These are phyloP conservation scores for Themeda triandra DNA, from an alignment of 176 grass and related monocot species.

Conservation along the genomic window DNA sequence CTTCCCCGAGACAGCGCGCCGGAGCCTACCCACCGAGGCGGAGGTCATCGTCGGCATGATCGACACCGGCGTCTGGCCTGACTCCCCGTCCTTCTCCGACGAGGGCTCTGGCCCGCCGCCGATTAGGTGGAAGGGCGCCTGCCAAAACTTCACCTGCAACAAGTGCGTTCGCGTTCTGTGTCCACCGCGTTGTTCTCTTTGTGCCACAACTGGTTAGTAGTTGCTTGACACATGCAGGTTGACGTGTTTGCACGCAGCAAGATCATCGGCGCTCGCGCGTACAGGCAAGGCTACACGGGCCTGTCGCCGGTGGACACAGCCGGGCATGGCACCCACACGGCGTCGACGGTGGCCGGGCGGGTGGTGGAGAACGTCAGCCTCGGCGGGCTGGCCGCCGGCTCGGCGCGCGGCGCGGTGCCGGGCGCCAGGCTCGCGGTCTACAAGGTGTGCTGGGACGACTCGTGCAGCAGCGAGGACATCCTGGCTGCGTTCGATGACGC, in stretches of 20 bases:
- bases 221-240: no score
- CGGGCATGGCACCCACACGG: slow-evolving; percentile 27
- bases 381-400: not conserved
- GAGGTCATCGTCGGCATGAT: slow-evolving; percentile 45
- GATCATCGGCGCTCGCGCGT: not conserved
- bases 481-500: slow-evolving; percentile 22
- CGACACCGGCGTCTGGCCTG: slow-evolving; percentile 41
- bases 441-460: slow-evolving; percentile 18
- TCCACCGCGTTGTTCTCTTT: no score
- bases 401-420: not conserved
- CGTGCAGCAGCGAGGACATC: fast-evolving
- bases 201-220: not conserved
- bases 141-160: slow-evolving; percentile 6
- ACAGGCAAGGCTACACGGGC: not conserved
- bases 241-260: not conserved
- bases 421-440: slow-evolving; percentile 19
- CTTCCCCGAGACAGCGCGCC: not conserved
- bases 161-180: not conserved
- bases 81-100: slow-evolving; percentile 36
- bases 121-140: slow-evolving; percentile 27
- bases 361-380: not conserved
- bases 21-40: slow-evolving; percentile 1
- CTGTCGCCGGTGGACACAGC: not conserved
- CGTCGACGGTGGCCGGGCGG: slow-evolving; percentile 6
- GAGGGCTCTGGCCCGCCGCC: slow-evolving; percentile 26